These are phyloP conservation scores for Melanomma pulvis-pyrius DNA, from an alignment of 495 filamentous ascomycete species.

Conservation along the genomic window DNA sequence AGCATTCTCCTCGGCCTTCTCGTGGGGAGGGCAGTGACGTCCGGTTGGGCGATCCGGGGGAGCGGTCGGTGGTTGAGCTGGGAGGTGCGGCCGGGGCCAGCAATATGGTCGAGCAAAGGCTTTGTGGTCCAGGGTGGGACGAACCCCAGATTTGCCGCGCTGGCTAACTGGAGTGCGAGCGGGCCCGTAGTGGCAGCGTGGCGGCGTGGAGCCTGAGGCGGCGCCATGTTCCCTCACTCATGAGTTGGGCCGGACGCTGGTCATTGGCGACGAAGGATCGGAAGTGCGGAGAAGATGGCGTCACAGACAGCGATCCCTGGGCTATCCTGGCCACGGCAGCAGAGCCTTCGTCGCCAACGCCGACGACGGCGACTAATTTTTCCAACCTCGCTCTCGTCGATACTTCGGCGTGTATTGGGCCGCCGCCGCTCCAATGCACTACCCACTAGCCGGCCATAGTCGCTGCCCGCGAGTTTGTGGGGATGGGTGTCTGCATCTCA, in stretches of 20 bases:
- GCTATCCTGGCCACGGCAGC: no score
- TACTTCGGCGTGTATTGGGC: not conserved
- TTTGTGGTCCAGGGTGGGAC: not conserved
- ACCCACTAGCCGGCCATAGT: not conserved
- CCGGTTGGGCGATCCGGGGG: slow-evolving; percentile 19
- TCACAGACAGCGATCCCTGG: no score
- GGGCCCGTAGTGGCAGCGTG: not conserved
- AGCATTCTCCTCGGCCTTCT: slow-evolving; percentile 13
- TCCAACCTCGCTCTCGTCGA: no score
- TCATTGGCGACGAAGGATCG: not conserved
- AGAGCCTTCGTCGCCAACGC: no score
- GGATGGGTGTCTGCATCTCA: no score
- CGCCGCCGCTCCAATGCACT: not conserved
- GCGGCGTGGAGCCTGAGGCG: not conserved
- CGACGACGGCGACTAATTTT: no score
- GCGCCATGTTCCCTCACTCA: no score
- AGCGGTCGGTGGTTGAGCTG: slow-evolving; percentile 1
- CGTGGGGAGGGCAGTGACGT: slow-evolving; percentile 1
- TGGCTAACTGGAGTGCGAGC: not conserved
- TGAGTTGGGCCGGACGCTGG: not conserved
- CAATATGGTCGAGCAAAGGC: not conserved
- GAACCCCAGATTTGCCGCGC: slow-evolving; percentile 14
- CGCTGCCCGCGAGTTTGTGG: no score
- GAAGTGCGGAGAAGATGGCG: not conserved
- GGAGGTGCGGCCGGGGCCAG: not conserved